These are phyloP conservation scores for Pseudonitzschia pungens DNA, from an alignment of 108 stramenopile genomes.

Conservation along the genomic window DNA sequence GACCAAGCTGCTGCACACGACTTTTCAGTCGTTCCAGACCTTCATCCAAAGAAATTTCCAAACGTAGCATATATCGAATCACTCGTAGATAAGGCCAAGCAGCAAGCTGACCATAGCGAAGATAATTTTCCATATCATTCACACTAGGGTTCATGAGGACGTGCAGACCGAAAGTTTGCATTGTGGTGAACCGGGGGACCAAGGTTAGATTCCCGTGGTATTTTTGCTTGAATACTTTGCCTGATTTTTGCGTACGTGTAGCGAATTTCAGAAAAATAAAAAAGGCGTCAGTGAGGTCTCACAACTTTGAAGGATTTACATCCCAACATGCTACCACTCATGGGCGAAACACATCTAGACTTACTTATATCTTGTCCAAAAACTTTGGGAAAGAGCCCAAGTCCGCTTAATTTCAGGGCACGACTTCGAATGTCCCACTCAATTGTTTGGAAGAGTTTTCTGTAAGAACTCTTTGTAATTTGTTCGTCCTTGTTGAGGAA, in stretches of 20 bases:
- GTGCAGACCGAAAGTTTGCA: constrained; percentile 83
- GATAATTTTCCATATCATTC: constrained; percentile 83
- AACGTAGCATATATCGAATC: constrained; percentile 77
- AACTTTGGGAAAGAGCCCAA: constrained; percentile 87
- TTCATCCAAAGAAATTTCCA: constrained; percentile 72
- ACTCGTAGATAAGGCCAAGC: constrained; percentile 84
- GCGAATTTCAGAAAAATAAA: neutral
- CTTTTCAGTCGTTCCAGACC: constrained; percentile 67
- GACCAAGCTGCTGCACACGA: constrained; percentile 43
- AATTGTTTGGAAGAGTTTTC: constrained; percentile 78
- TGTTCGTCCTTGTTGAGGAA: constrained; percentile 88
- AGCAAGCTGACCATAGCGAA: constrained; percentile 81
- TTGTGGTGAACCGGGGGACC: constrained; percentile 80
- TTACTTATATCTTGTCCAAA: constrained; percentile 88
- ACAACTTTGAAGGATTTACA: neutral
- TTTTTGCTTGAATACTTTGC: constrained; percentile 91
- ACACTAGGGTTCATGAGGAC: constrained; percentile 80
- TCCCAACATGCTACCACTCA: neutral
- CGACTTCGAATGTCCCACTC: constrained; percentile 88
- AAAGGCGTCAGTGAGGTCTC: neutral
- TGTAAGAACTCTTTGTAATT: constrained; percentile 60
- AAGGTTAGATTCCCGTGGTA: constrained; percentile 89
- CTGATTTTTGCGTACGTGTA: constrained; percentile 6
- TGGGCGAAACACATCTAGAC: neutral
- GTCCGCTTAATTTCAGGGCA: constrained; percentile 68